Conservation (phyloP, 148 eudicot species). For the Vaccinium corymbosum region DNA sequence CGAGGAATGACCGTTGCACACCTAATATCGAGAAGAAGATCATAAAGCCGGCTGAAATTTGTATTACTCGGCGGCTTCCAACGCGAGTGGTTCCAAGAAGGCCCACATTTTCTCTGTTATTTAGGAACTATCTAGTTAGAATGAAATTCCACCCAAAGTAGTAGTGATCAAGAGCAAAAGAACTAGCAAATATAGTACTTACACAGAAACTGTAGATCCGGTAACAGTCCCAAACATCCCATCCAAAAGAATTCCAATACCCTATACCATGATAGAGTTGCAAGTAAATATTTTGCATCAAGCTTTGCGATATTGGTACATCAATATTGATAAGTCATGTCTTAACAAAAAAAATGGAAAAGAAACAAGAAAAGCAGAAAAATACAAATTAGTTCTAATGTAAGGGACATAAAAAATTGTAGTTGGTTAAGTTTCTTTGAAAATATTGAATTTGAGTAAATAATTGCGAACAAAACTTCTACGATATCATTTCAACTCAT, state of each 20-base stretch:
- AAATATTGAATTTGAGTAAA: not conserved
- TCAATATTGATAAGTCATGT: not conserved
- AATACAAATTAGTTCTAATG: not conserved
- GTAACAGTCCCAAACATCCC: constrained; percentile 92
- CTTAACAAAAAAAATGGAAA: not conserved
- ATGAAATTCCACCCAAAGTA: not conserved
- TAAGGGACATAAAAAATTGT: not conserved
- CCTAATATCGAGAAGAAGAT: constrained; percentile 90
- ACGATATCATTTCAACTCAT: not conserved
- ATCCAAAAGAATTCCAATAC: constrained; percentile 80
- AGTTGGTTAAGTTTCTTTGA: not conserved
- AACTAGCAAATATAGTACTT: constrained; percentile 22
- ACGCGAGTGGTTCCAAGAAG: constrained; percentile 95
- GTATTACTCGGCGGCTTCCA: constrained; percentile 93
- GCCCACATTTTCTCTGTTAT: constrained; percentile 86
- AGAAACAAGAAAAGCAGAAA: not conserved
- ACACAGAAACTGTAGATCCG: constrained; percentile 95
- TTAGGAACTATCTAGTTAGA: constrained; percentile 14
- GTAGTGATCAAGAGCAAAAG: not conserved
- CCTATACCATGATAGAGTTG: constrained; percentile 32
- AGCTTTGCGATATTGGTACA: not conserved
- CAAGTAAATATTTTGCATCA: not conserved
- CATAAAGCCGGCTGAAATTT: constrained; percentile 98
- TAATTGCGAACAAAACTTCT: not conserved
- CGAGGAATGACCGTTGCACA: not conserved